These are phyloP conservation scores for Cladophialophora yegresii DNA, from an alignment of 2,329 filamentous ascomycete genomes.

Conservation along the genomic window DNA sequence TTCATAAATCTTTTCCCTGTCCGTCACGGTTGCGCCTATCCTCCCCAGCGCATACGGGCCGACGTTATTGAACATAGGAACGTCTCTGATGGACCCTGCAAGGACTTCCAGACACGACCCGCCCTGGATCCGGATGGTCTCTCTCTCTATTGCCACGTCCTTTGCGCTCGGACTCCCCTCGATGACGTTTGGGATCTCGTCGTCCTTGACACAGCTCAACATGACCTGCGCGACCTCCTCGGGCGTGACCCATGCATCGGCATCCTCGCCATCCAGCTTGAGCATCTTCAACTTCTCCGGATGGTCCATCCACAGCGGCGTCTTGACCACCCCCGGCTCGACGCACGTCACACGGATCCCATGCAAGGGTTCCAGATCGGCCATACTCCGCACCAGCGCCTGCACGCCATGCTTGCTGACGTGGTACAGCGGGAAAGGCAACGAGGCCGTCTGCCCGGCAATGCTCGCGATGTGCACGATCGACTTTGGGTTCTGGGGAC, in stretches of 20 bases:
- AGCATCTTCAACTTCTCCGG: slow-evolving; percentile 61
- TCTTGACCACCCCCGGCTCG: slow-evolving; percentile 59
- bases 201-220: slow-evolving; percentile 57
- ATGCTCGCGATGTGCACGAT: slow-evolving; percentile 55
- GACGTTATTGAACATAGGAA: slow-evolving; percentile 53
- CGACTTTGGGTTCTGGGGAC: slow-evolving; percentile 41
- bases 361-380: slow-evolving; percentile 49
- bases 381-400: slow-evolving; percentile 55
- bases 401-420: slow-evolving; percentile 54
- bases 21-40: slow-evolving; percentile 52
- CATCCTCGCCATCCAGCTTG: slow-evolving; percentile 47
- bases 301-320: slow-evolving; percentile 50
- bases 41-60: slow-evolving; percentile 52
- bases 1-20: slow-evolving; percentile 45
- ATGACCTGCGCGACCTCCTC: slow-evolving; percentile 63
- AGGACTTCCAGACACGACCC: slow-evolving; percentile 61
- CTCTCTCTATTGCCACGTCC: background rate
- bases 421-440: slow-evolving; percentile 51
- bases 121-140: slow-evolving; percentile 40
- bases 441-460: slow-evolving; percentile 46
- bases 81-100: slow-evolving; percentile 53
- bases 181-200: slow-evolving; percentile 39
- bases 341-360: slow-evolving; percentile 62
- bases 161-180: slow-evolving; percentile 1
- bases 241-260: slow-evolving; percentile 61